Conservation (phyloP, 441 rosid species). For the Arabidopsis lyrata region DNA sequence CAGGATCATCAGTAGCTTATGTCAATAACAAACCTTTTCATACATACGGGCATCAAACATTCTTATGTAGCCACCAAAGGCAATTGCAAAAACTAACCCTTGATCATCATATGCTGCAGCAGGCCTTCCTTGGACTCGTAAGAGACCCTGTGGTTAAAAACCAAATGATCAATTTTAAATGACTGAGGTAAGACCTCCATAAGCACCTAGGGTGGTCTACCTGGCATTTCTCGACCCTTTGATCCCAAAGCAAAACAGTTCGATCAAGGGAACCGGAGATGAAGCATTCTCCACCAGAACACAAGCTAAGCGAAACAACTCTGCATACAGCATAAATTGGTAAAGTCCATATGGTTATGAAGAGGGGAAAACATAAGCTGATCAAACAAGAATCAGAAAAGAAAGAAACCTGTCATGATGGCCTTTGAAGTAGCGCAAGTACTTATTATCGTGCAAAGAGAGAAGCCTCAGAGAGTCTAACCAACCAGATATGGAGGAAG, state of each 20-base stretch:
- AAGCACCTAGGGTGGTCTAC: conserved; percentile 38
- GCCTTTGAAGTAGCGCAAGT: conserved; percentile 96
- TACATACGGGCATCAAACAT: conserved; percentile 91
- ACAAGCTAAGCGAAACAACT: conserved; percentile 93
- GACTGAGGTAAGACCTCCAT: conserved; percentile 1
- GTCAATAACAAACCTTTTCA: conserved; percentile 69
- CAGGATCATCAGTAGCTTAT: not conserved
- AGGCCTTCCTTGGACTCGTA: conserved; percentile 95
- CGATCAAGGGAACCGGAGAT: conserved; percentile 96
- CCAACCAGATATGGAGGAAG: not conserved
- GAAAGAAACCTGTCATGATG: conserved; percentile 89
- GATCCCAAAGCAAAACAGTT: conserved; percentile 97
- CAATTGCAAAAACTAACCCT: conserved; percentile 86
- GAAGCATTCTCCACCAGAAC: conserved; percentile 84
- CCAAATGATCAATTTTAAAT: not conserved
- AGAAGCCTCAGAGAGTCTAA: conserved; percentile 91
- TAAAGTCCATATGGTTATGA: conserved; percentile 12
- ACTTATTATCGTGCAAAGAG: conserved; percentile 93
- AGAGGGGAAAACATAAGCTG: not conserved
- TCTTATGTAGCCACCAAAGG: conserved; percentile 90
- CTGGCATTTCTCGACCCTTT: conserved; percentile 96
- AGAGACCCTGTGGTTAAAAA: conserved; percentile 63
- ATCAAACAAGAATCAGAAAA: conserved; percentile 10
- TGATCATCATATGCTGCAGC: conserved; percentile 97
- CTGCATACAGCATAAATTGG: conserved; percentile 45